Percentiles rank a stretch among this genome's conserved stretches.
These are phyloP conservation scores for Cercospora zeae-maydis DNA, from an alignment of 2,329 filamentous ascomycete species.

Conservation along the genomic window DNA sequence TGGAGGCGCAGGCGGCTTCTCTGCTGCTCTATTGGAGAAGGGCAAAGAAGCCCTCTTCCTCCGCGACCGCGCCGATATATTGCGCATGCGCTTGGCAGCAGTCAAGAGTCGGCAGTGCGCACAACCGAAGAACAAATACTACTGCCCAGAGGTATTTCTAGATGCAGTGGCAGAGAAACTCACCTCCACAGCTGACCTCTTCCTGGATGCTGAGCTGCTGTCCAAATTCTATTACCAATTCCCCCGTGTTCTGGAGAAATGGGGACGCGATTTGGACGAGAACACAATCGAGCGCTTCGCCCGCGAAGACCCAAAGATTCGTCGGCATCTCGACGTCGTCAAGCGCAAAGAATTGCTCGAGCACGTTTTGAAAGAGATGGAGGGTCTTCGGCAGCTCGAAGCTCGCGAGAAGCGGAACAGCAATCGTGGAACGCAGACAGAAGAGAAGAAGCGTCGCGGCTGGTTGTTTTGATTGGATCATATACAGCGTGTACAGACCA, in stretches of 20 bases:
- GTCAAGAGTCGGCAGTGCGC: conserved; percentile 88
- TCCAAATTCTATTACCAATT: conserved; percentile 98
- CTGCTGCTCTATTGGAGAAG: conserved; percentile 70
- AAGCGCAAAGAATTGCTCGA: conserved; percentile 88
- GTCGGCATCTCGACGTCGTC: conserved; percentile 86
- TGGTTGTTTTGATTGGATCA: conserved; percentile 33
- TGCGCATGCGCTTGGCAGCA: conserved; percentile 84
- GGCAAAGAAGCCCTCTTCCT: conserved; percentile 93
- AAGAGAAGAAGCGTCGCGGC: conserved; percentile 32
- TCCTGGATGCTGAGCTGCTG: conserved; percentile 93
- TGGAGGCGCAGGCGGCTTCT: conserved; percentile 90
- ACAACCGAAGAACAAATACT: conserved; percentile 82
- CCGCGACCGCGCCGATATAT: conserved; percentile 81
- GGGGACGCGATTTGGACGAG: conserved; percentile 66
- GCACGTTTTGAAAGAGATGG: conserved; percentile 92
- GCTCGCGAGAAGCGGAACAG: conserved; percentile 61
- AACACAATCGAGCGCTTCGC: conserved; percentile 86
- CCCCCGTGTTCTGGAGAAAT: conserved; percentile 81
- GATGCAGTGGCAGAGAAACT: conserved; percentile 94
- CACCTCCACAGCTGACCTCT: conserved; percentile 89
- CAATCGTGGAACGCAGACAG: conserved; percentile 37
- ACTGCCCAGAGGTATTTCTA: conserved; percentile 96
- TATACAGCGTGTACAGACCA: conserved; percentile 5
- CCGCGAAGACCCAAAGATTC: conserved; percentile 85
- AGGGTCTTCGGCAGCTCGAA: conserved; percentile 80